Evolutionary conservation across 306 rosid species (phyloP).

Genomic region (Inga oerstediana): DNA sequence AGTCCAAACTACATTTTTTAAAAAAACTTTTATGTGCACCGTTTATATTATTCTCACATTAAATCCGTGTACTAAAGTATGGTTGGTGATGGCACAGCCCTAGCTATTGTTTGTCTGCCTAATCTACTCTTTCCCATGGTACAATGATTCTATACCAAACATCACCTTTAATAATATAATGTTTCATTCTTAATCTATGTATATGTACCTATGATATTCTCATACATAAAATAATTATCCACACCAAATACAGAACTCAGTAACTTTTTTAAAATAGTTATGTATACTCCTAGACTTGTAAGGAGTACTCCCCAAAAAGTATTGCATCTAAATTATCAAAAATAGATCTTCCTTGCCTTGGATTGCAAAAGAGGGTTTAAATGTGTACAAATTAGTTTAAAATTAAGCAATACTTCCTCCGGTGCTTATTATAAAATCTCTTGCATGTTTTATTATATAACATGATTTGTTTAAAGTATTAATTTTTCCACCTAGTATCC

Average conservation of each 20-base stretch:
- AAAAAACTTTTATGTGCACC: constrained; percentile 15
- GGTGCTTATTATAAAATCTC: too few relatives aligned
- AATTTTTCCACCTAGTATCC: too few relatives aligned
- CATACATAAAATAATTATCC: not conserved
- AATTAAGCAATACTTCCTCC: not conserved
- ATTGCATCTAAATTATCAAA: not conserved
- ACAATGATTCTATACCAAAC: constrained; percentile 28
- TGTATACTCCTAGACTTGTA: not conserved
- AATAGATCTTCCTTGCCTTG: not conserved
- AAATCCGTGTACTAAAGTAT: constrained; percentile 29
- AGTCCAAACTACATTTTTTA: not conserved
- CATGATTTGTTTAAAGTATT: too few relatives aligned
- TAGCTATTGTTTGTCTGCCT: constrained; percentile 26
- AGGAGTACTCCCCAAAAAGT: not conserved
- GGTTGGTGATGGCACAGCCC: not conserved
- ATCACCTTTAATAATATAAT: not conserved
- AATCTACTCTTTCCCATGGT: constrained; percentile 27
- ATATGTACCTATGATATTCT: not conserved
- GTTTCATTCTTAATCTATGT: constrained; percentile 20
- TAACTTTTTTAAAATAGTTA: not conserved
- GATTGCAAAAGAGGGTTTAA: not conserved
- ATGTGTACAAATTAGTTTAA: not conserved
- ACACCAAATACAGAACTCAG: not conserved
- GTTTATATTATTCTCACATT: constrained; percentile 31
- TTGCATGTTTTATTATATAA: too few relatives aligned